Conservation (phyloP, 1,284 basidiomycete genomes). For the Melampsora larici-populina region DNA sequence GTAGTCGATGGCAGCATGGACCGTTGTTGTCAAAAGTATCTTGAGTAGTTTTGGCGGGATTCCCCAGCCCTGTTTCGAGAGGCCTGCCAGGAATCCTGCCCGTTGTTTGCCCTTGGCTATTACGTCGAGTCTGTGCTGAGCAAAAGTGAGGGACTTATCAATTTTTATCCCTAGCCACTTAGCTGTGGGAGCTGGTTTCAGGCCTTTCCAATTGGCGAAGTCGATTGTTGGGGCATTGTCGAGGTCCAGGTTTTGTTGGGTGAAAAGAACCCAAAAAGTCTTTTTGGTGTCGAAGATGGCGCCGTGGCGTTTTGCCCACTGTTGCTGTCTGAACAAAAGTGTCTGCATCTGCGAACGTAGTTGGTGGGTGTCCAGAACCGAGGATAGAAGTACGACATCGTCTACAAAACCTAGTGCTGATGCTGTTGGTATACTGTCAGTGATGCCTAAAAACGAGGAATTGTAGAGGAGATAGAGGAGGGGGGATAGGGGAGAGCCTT, state of each 20-base stretch:
- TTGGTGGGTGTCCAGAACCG: not conserved
- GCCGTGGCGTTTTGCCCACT: too few species aligned
- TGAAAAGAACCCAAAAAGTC: too few species aligned
- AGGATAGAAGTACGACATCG: not conserved
- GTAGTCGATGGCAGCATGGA: not conserved
- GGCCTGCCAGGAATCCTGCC: not conserved
- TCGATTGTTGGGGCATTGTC: not conserved
- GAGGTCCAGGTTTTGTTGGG: not conserved
- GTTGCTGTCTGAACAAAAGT: too few species aligned
- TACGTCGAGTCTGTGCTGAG: not conserved
- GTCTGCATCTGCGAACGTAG: too few species aligned
- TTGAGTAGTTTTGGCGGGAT: not conserved
- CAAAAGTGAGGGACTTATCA: not conserved
- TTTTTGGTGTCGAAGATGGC: too few species aligned
- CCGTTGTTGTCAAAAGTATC: not conserved
- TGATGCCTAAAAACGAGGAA: not conserved
- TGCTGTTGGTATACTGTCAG: not conserved
- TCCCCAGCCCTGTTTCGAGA: not conserved
- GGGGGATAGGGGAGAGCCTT: not conserved
- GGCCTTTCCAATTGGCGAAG: not conserved
- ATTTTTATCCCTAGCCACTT: too few species aligned
- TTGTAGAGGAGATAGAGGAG: not conserved
- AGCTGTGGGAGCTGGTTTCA: not conserved
- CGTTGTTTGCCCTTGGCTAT: not conserved
- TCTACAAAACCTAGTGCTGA: not conserved